These are phyloP conservation scores for Stachybotrys chlorohalonatus DNA, from an alignment of 2,329 filamentous ascomycete genomes.

Conservation along the genomic window DNA sequence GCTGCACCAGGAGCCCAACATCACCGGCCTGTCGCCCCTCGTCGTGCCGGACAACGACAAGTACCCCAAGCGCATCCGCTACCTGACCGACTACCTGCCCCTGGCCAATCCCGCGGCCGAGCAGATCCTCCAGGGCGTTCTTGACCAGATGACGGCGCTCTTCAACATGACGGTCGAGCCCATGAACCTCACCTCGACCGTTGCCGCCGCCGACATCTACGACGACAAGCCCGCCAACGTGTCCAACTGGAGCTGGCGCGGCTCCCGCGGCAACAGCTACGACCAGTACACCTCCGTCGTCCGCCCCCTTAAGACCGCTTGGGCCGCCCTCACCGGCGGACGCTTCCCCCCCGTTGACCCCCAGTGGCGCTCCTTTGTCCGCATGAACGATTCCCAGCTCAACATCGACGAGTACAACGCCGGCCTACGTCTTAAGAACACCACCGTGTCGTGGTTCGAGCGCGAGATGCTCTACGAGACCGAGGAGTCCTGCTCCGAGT, in stretches of 20 bases:
- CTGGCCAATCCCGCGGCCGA: background rate
- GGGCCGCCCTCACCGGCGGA: background rate
- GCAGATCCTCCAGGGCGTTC: background rate
- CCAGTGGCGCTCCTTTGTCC: background rate
- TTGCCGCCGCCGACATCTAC: background rate
- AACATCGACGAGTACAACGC: background rate
- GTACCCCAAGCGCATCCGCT: background rate
- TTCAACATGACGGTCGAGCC: conserved; percentile 1
- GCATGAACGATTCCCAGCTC: background rate
- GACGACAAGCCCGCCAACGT: background rate
- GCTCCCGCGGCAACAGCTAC: background rate
- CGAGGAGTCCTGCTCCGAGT: conserved; percentile 1
- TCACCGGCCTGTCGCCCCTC: background rate
- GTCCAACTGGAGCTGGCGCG: background rate
- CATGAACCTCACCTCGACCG: conserved; percentile 1
- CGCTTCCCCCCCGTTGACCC: background rate
- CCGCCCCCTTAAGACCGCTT: background rate
- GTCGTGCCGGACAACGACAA: background rate
- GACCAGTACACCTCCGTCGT: background rate
- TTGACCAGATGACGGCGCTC: background rate
- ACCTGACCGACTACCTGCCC: background rate
- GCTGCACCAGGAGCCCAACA: background rate
- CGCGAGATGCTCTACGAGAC: conserved; percentile 1
- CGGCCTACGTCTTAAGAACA: background rate
- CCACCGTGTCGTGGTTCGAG: background rate